Percentiles rank a stretch among this genome's conserved stretches.
Conservation (phyloP, 768 basidiomycete genomes). For the Suillus americanus region DNA sequence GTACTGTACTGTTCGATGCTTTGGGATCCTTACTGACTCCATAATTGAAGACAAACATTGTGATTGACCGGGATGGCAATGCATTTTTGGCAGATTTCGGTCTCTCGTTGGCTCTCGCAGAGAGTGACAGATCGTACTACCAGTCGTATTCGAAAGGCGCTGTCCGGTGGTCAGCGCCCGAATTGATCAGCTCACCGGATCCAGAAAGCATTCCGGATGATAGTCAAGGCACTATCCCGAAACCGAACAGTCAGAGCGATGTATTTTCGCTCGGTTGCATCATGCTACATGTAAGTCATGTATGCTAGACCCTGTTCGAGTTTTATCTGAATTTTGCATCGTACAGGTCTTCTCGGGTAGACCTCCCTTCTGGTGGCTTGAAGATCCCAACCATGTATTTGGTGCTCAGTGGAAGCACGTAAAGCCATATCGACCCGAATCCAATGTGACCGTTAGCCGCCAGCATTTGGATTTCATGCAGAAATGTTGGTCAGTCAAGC, state of each 20-base stretch:
- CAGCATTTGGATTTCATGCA: neutral
- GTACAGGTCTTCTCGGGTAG: neutral
- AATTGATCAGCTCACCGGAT: neutral
- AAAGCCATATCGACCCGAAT: neutral
- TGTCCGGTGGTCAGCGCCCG: neutral
- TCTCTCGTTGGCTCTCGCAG: neutral
- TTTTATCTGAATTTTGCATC: neutral
- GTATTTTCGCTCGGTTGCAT: slow-evolving; percentile 3
- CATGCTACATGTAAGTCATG: neutral
- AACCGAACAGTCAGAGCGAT: neutral
- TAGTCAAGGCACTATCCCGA: neutral
- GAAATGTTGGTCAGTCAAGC: neutral
- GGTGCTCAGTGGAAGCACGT: neutral
- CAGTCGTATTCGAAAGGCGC: neutral
- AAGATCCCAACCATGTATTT: neutral
- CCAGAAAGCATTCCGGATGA: neutral
- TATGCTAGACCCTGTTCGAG: neutral
- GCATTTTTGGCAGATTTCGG: neutral
- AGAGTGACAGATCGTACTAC: neutral
- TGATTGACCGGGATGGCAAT: neutral
- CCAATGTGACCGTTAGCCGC: neutral
- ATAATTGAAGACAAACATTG: neutral
- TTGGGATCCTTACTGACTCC: neutral
- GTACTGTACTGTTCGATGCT: neutral
- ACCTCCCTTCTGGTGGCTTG: neutral